Evolutionary conservation across 805 yeast genomes (phyloP), one percentile per base, ranked within the genome.

Genomic region (Torulaspora quercuum): DNA sequence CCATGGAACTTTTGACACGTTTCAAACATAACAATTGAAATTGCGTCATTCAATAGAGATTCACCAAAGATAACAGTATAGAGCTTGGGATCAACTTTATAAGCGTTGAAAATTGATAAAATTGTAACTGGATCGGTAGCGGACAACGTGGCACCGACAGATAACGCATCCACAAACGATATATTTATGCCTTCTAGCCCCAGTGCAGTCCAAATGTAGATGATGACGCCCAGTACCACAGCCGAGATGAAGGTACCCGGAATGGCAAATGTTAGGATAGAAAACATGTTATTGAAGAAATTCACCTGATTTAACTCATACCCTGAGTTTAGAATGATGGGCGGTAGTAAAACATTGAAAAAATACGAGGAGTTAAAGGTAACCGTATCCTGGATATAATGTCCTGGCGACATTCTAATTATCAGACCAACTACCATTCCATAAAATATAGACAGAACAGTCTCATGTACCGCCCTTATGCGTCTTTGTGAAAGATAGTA

Each of bases 121-220:
- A 92, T 90, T 1, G 99, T 92, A 19, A 92, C 97, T 0, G 99
- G 99, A 61, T 92, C 99, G 2, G 99, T 92, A 13, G 99, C 99
- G 2, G 95, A 86, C 28, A 92, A 72, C 0, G 98, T 90, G 2
- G 99, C 98, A 15, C 98, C 99, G 11, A 92, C 95, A 0, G 96
- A 90, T 38, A 92, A 70, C 0, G 97, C 96, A 61, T 90, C 97
- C n/a, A 92, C 95, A 64, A 90, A 88, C 34, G 95, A 90, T 37
- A 92, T 77, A 45, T 79, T 67, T 25, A 92, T 76, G 26, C 90
- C 86, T 55, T 92, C 99, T 13, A 94, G 63, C 1, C 98, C 97
- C 50, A 92, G 59, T 5, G 86, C 76, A 0, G 98, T 86, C 94
- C 97, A 92, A 15, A 89, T 68, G 57, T 76, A 92, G 35, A 92